Conservation (phyloP, 768 basidiomycete genomes). For the Jaapia argillacea region DNA sequence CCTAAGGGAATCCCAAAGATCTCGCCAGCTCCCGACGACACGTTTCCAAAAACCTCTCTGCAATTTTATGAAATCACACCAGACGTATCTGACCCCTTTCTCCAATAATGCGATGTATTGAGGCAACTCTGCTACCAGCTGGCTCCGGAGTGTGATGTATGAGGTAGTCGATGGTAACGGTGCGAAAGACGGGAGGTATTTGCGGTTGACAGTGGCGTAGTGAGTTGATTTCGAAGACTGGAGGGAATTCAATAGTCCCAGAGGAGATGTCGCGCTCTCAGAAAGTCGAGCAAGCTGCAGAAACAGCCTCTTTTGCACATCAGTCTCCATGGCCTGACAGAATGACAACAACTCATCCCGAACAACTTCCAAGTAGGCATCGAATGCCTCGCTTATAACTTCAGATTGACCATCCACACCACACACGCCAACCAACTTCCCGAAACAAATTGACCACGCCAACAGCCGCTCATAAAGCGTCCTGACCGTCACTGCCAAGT, state of each 20-base stretch:
- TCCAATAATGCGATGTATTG: neutral
- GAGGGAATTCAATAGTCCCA: neutral
- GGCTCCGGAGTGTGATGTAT: neutral
- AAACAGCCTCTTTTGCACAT: neutral
- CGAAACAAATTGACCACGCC: neutral
- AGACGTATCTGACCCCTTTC: neutral
- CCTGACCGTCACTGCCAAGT: neutral
- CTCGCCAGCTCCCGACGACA: constrained; percentile 57
- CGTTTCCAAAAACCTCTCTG: constrained; percentile 54
- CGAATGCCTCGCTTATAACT: neutral
- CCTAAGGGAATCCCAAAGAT: constrained; percentile 71
- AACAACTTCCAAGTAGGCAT: neutral
- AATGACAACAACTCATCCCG: neutral
- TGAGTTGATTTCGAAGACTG: too few relatives aligned
- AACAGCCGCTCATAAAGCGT: neutral
- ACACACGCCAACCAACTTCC: neutral
- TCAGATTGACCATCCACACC: neutral
- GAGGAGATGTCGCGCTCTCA: neutral
- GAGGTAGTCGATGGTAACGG: neutral
- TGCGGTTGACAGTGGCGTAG: too few relatives aligned
- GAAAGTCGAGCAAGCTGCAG: neutral
- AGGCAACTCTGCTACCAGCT: neutral
- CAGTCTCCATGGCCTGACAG: neutral
- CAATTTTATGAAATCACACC: constrained; percentile 42
- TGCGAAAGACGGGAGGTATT: neutral